Base-by-base conservation (phyloP, 495 filamentous ascomycete genomes). In the Ramalina intermedia region DNA sequence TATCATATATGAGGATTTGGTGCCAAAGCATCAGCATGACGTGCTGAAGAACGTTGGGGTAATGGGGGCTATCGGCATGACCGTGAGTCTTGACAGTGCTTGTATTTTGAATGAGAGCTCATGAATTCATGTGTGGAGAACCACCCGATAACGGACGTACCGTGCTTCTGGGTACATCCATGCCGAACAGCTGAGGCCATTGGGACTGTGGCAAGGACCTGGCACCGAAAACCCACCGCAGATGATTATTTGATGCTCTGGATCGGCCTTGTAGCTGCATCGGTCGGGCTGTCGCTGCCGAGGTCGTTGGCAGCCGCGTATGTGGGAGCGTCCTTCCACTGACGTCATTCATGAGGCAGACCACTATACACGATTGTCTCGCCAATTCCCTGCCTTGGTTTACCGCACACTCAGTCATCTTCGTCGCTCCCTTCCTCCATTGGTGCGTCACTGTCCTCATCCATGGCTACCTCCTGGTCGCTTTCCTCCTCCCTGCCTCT, bases 121-220 rank as follows among this genome's bases (percentile, higher is more conserved):
- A 54, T 58, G 47, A 57, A 66, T 11, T 11, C 5, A 9, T 33
- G 29, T 24, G 69, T 58, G 51, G 53, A 88, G 85, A 78, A 89
- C 66, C 85, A 91, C 71, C 87, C 87, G 41, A 64, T 80, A 39
- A 82, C 78, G 49, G 81, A 79, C 48, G 58, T 80, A 42, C 85
- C 86, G 41, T 70, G 76, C 43, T 88, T 84, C 59, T 91, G 87
- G 66, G 68, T 91, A 56, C 87, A 94, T 65, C 87, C 87, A 20
- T 94, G 87, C 69, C 76, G 84, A 60, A 81, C 86, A n/a, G 80
- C 79, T 48, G 82, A 87, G 53, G 82, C 81, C 43, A 82, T 94
- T 76, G 59, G 58, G 48, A 58, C 61, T 39, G 58, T 76, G 47
- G 59, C 64, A 49, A 69, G 64, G 35, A 62, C 57, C 17, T 24